These are phyloP conservation scores for Centaurea solstitialis DNA, from an alignment of 129 eudicot species.

Conservation along the genomic window DNA sequence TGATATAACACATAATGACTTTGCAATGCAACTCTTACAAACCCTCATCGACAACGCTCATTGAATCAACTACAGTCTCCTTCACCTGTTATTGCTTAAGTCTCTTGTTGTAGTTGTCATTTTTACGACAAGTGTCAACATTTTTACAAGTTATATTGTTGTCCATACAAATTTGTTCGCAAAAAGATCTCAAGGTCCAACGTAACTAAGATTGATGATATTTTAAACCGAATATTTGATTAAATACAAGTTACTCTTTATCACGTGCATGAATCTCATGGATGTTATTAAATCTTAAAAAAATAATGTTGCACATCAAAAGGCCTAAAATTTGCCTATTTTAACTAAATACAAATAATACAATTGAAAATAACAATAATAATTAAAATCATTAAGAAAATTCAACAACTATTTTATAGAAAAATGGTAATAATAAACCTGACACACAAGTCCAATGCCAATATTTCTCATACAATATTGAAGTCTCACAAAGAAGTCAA, in stretches of 20 bases:
- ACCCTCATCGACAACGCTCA: neutral
- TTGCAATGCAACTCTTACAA: neutral
- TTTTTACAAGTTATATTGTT: no score
- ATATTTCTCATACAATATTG: constrained; percentile 10
- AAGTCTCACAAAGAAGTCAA: constrained; percentile 12
- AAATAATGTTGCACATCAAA: neutral
- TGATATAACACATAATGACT: neutral
- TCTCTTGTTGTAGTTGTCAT: no score
- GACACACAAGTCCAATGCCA: constrained; percentile 11
- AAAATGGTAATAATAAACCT: neutral
- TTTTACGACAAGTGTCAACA: no score
- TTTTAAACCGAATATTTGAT: neutral
- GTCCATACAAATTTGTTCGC: neutral
- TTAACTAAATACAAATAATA: neutral
- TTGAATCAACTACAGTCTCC: no score
- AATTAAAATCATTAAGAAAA: neutral
- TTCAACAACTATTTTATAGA: neutral
- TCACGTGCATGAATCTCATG: neutral
- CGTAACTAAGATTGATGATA: neutral
- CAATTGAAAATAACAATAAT: neutral
- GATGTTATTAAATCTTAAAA: neutral
- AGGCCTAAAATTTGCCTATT: neutral
- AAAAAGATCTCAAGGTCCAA: no score
- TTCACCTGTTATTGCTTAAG: no score
- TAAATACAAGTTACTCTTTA: neutral